Evolutionary conservation across 1,284 basidiomycete species (phyloP).

Genomic region (Schizopora paradoxa): DNA sequence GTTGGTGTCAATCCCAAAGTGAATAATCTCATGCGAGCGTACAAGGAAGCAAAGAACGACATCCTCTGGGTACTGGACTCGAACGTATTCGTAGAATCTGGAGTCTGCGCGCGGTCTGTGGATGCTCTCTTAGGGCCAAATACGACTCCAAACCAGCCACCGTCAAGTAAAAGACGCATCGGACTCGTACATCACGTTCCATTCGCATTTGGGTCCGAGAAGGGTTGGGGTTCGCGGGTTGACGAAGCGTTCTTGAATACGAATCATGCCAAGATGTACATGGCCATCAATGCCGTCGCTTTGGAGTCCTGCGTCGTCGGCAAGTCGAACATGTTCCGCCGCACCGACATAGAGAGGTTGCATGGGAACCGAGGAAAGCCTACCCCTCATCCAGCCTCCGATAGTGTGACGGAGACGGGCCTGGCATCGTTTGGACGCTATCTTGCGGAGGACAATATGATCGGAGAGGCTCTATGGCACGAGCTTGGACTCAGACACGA

Average conservation of each 20-base stretch:
- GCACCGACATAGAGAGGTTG: conserved; percentile 77
- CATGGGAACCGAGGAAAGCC: conserved; percentile 34
- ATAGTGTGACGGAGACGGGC: conserved; percentile 36
- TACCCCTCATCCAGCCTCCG: conserved; percentile 50
- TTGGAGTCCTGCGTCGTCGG: conserved; percentile 96
- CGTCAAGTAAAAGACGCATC: conserved; percentile 41
- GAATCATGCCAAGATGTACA: conserved; percentile 98
- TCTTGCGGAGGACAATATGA: conserved; percentile 96
- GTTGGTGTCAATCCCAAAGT: conserved; percentile 97
- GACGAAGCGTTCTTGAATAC: conserved; percentile 96
- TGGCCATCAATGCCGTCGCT: conserved; percentile 85
- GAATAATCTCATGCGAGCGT: conserved; percentile 90
- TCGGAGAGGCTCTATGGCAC: conserved; percentile 85
- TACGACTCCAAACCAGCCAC: conserved; percentile 24
- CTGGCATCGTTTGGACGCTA: conserved; percentile 79
- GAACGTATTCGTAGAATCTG: conserved; percentile 76
- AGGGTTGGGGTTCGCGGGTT: conserved; percentile 71
- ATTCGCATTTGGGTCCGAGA: conserved; percentile 72
- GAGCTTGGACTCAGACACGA: conserved; percentile 83
- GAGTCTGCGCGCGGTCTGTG: conserved; percentile 84
- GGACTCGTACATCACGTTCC: conserved; percentile 97
- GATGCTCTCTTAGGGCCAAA: conserved; percentile 53
- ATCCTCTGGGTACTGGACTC: conserved; percentile 97
- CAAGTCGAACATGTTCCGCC: conserved; percentile 93
- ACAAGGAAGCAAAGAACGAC: conserved; percentile 76